phyloP scores from a whole-genome alignment of 495 filamentous ascomycete species.

The Pseudomonodictys pantanalensis region DNA sequence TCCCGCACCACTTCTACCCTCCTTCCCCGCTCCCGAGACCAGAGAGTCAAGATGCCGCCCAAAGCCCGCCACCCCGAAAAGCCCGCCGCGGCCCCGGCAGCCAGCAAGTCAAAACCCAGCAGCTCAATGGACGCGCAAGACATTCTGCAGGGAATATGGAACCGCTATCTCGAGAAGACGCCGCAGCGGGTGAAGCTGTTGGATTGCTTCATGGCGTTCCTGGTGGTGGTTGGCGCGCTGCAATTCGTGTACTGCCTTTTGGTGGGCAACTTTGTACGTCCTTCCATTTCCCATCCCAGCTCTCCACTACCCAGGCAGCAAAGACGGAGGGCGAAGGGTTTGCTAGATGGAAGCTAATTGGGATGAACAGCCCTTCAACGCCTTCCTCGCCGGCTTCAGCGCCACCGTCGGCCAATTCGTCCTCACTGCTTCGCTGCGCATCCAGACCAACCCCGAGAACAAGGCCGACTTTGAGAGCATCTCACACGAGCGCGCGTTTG shows the following conservation, averaged over 20 bases:
- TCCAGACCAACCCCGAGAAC: constrained; percentile 82
- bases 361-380: constrained; percentile 81
- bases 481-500: constrained; percentile 83
- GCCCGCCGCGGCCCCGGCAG: constrained; percentile 35
- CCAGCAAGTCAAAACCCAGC: constrained; percentile 32
- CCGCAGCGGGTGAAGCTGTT: constrained; percentile 89
- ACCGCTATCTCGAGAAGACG: constrained; percentile 73
- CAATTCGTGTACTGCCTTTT: constrained; percentile 93
- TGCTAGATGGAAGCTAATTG: not conserved
- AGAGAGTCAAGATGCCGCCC: constrained; percentile 46
- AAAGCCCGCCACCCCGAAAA: constrained; percentile 46
- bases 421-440: constrained; percentile 81
- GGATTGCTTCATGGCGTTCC: constrained; percentile 87
- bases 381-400: constrained; percentile 90
- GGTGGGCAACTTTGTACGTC: constrained; percentile 90
- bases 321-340: not conserved
- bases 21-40: not conserved
- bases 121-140: constrained; percentile 48
- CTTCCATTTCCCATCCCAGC: not conserved
- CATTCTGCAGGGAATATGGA: constrained; percentile 58
- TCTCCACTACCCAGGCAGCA: not conserved
- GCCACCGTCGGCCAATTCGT: constrained; percentile 98
- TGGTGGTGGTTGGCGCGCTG: constrained; percentile 78
- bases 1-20: not conserved
- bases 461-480: constrained; percentile 64